Evolutionary conservation across 257 asterid species (phyloP).

Genomic region (Anisodus tanguticus): DNA sequence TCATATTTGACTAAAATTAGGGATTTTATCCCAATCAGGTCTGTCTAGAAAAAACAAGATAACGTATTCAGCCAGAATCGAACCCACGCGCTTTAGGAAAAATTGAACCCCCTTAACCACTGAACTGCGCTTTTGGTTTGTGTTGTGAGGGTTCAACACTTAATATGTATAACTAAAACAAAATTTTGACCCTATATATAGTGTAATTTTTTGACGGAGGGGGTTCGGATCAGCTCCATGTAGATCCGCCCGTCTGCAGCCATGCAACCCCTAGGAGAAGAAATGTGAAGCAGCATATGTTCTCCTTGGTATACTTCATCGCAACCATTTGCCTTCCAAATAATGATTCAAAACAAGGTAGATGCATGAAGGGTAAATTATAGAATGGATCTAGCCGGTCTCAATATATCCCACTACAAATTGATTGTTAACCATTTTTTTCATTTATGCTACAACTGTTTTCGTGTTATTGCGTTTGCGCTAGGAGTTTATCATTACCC

Average conservation of each 20-base stretch:
- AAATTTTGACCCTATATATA: too few species aligned
- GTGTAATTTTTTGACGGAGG: too few species aligned
- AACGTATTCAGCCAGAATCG: too few species aligned
- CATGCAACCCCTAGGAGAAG: neutral
- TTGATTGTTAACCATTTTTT: neutral
- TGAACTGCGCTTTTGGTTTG: too few species aligned
- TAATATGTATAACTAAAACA: too few species aligned
- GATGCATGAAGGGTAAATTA: neutral
- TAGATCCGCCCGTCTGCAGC: neutral
- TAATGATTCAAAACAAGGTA: constrained; percentile 7
- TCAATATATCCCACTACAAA: neutral
- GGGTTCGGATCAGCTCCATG: too few species aligned
- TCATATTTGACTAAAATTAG: too few species aligned
- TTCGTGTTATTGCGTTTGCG: neutral
- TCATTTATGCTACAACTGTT: neutral
- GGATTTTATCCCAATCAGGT: too few species aligned
- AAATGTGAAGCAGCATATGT: neutral
- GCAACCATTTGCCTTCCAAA: neutral
- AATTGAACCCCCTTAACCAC: too few species aligned
- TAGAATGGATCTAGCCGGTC: neutral
- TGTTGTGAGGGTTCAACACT: too few species aligned
- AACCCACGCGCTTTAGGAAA: too few species aligned
- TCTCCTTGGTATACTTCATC: neutral
- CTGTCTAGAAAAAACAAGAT: too few species aligned
- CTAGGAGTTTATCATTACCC: neutral